These are phyloP conservation scores for Pouteria campechiana DNA, from an alignment of 179 eudicot genomes.

Conservation along the genomic window DNA sequence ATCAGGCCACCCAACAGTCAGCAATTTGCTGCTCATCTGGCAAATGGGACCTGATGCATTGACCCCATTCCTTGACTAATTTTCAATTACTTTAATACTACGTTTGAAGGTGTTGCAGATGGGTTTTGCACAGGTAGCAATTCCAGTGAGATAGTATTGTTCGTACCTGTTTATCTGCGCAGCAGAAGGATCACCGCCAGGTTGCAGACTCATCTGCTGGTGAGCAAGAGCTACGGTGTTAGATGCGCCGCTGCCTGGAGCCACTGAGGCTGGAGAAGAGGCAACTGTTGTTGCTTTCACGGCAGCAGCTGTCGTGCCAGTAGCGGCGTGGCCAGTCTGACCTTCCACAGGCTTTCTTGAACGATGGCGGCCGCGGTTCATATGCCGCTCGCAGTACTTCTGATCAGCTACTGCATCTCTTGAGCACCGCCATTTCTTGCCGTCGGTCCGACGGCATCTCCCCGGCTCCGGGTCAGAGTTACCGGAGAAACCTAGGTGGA, in stretches of 20 bases:
- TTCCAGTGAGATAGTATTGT: too few relatives aligned
- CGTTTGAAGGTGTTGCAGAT: too few relatives aligned
- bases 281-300: slow-evolving; percentile 23
- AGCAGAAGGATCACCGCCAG: slow-evolving; percentile 20
- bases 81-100: too few relatives aligned
- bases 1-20: too few relatives aligned
- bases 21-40: too few relatives aligned
- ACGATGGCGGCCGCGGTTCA: slow-evolving; percentile 97
- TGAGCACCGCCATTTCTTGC: slow-evolving; percentile 97
- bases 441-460: slow-evolving; percentile 86
- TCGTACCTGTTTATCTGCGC: slow-evolving; percentile 43
- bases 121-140: too few relatives aligned
- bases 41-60: too few relatives aligned
- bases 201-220: slow-evolving; percentile 32
- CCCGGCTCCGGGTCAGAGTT: slow-evolving; percentile 90
- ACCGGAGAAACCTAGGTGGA: slow-evolving; percentile 60
- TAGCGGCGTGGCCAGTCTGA: slow-evolving; percentile 50
- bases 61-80: too few relatives aligned
- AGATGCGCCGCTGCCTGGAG: slow-evolving; percentile 29
- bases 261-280: slow-evolving; percentile 31
- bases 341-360: slow-evolving; percentile 99
- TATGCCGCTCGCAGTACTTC: slow-evolving; percentile 87
- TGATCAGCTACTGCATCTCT: slow-evolving; percentile 78
- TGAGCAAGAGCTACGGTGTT: slow-evolving; percentile 24
- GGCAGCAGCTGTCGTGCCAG: slow-evolving; percentile 19